A percentile compares a stretch with the other conserved stretches of the same genome.
Evolutionary conservation across 2,329 filamentous ascomycete genomes (phyloP).

Genomic region (Pyrenochaeta sp.): DNA sequence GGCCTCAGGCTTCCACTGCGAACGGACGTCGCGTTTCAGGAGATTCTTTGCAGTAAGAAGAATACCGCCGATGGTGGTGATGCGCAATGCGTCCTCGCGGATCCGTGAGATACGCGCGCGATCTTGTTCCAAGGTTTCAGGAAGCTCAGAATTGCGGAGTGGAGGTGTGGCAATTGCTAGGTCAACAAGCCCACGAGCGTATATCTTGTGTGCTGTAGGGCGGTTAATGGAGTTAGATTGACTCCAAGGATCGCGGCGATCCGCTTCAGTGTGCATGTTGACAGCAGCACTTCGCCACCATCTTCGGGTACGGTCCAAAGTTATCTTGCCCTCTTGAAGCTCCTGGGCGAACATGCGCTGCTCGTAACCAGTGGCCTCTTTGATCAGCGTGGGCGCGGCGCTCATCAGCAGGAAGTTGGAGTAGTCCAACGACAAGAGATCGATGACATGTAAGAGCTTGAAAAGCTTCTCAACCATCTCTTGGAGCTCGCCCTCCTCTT

Average conservation of each 20-base stretch:
- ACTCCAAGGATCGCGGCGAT: constrained; percentile 72
- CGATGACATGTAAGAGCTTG: constrained; percentile 76
- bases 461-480: constrained; percentile 79
- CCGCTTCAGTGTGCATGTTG: constrained; percentile 70
- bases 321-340: constrained; percentile 63
- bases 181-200: constrained; percentile 77
- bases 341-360: constrained; percentile 74
- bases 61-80: constrained; percentile 77
- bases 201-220: constrained; percentile 73
- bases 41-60: constrained; percentile 83
- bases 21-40: constrained; percentile 79
- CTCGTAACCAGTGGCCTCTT: constrained; percentile 76
- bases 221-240: constrained; percentile 63
- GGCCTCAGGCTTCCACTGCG: constrained; percentile 78
- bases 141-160: constrained; percentile 63
- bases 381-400: constrained; percentile 73
- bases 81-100: constrained; percentile 65
- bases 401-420: constrained; percentile 80
- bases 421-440: constrained; percentile 80
- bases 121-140: constrained; percentile 78
- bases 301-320: constrained; percentile 66
- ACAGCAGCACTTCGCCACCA: constrained; percentile 71
- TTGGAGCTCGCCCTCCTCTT: constrained; percentile 56
- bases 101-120: constrained; percentile 66
- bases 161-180: constrained; percentile 73